These are phyloP conservation scores for Aquilaria yunnanensis DNA, from an alignment of 345 rosid species.

Conservation along the genomic window DNA sequence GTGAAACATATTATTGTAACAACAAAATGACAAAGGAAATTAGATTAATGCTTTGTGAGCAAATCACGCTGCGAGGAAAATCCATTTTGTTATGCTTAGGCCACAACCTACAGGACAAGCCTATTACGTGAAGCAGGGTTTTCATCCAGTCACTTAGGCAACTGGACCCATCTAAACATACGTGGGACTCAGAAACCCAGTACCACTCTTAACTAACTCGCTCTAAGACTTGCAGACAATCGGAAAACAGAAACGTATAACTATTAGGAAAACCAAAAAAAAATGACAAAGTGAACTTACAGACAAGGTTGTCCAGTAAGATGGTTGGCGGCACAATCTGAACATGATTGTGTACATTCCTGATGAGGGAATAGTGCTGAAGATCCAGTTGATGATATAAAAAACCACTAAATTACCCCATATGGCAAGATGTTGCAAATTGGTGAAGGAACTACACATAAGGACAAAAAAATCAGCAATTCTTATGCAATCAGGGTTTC, in stretches of 20 bases:
- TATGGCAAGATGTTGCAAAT: constrained; percentile 81
- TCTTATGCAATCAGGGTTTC: neutral
- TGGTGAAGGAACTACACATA: constrained; percentile 77
- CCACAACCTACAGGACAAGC: too few species aligned
- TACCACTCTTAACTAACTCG: too few species aligned
- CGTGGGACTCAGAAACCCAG: too few species aligned
- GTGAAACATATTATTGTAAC: too few species aligned
- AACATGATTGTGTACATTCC: constrained; percentile 98
- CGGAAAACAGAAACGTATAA: neutral
- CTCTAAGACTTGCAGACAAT: too few species aligned
- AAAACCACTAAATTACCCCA: constrained; percentile 89
- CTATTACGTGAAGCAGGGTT: too few species aligned
- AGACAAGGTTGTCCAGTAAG: constrained; percentile 82
- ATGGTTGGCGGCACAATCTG: constrained; percentile 76
- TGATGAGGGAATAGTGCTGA: constrained; percentile 75
- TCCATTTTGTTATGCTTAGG: too few species aligned
- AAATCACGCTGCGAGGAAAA: too few species aligned
- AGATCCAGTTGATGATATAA: constrained; percentile 73
- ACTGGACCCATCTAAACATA: too few species aligned
- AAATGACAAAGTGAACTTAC: constrained; percentile 40
- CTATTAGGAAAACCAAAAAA: neutral
- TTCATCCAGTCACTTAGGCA: too few species aligned
- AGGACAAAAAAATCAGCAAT: constrained; percentile 6
- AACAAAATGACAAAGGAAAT: too few species aligned
- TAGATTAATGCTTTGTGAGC: too few species aligned